A percentile compares a stretch with the other conserved stretches of the same genome.
Evolutionary conservation across 1,284 basidiomycete genomes (phyloP).

Genomic region (Xanthoconium separans): DNA sequence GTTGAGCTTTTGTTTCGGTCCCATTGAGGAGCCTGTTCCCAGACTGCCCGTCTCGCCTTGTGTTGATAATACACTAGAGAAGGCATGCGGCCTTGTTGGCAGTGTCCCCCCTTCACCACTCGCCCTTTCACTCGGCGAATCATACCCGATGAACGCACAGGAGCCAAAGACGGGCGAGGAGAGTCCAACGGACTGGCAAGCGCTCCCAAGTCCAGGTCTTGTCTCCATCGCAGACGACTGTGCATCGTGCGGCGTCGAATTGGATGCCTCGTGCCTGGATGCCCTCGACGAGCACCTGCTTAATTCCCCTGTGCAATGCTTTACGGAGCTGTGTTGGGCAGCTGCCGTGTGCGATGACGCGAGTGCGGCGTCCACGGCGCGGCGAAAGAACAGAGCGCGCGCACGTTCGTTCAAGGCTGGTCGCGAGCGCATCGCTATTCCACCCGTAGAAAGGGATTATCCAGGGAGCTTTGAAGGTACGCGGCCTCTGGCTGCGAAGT

Average conservation of each 20-base stretch:
- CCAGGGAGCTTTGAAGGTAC: constrained; percentile 11
- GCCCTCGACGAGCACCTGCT: constrained; percentile 31
- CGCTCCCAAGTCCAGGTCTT: constrained; percentile 6
- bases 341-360: constrained; percentile 26
- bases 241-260: constrained; percentile 27
- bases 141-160: constrained; percentile 9
- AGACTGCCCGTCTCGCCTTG: constrained; percentile 17
- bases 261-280: constrained; percentile 29
- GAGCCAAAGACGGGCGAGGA: constrained; percentile 4
- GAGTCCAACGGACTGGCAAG: constrained; percentile 1
- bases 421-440: not conserved
- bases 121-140: constrained; percentile 2
- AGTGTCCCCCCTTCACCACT: constrained; percentile 22
- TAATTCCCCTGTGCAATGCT: constrained; percentile 28
- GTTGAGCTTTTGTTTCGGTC: constrained; percentile 26
- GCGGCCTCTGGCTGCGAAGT: constrained; percentile 19
- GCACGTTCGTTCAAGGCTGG: constrained; percentile 22
- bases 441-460: constrained; percentile 5
- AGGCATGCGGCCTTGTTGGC: constrained; percentile 22
- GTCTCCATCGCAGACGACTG: constrained; percentile 23
- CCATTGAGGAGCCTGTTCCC: constrained; percentile 12
- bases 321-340: constrained; percentile 31
- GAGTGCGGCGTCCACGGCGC: not conserved
- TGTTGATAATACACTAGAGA: constrained; percentile 15
- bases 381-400: not conserved